Percentiles rank a stretch among this genome's conserved stretches.
Evolutionary conservation across 495 filamentous ascomycete species (phyloP).

Genomic region (Aspergillus bertholletiae): DNA sequence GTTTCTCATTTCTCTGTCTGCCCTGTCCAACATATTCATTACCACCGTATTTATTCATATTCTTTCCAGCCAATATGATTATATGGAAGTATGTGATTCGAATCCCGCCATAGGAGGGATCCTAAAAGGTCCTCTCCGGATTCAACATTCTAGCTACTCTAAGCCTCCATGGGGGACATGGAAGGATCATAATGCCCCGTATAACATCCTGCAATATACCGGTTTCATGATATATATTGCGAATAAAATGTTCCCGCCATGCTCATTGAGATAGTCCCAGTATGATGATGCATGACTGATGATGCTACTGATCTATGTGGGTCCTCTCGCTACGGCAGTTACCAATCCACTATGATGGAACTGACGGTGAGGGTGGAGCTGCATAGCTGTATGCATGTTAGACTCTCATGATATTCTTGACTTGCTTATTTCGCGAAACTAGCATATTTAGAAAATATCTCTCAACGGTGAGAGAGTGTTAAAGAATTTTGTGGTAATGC

Average conservation of each 20-base stretch:
- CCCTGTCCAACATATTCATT: too few species aligned
- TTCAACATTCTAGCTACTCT: too few species aligned
- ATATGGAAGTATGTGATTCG: too few species aligned
- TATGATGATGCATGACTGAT: not conserved
- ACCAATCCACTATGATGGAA: not conserved
- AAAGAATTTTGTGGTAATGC: not conserved
- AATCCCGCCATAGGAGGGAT: too few species aligned
- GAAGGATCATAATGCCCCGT: not conserved
- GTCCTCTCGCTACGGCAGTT: not conserved
- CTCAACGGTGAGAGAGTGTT: not conserved
- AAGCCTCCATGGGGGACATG: too few species aligned
- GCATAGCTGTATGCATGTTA: not conserved
- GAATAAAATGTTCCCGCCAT: not conserved
- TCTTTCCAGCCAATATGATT: too few species aligned
- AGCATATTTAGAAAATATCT: not conserved
- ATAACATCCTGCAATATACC: not conserved
- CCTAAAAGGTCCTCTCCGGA: too few species aligned
- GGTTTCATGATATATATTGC: not conserved
- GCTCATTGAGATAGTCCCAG: not conserved
- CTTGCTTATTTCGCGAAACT: not conserved
- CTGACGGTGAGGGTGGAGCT: not conserved
- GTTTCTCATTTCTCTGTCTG: too few species aligned
- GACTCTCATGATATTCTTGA: not conserved
- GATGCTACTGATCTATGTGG: not conserved
- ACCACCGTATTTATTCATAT: too few species aligned